A percentile compares a stretch with the other conserved stretches of the same genome.
These are phyloP conservation scores for Hygrophorus pudorinus DNA, from an alignment of 768 basidiomycete genomes.

Conservation along the genomic window DNA sequence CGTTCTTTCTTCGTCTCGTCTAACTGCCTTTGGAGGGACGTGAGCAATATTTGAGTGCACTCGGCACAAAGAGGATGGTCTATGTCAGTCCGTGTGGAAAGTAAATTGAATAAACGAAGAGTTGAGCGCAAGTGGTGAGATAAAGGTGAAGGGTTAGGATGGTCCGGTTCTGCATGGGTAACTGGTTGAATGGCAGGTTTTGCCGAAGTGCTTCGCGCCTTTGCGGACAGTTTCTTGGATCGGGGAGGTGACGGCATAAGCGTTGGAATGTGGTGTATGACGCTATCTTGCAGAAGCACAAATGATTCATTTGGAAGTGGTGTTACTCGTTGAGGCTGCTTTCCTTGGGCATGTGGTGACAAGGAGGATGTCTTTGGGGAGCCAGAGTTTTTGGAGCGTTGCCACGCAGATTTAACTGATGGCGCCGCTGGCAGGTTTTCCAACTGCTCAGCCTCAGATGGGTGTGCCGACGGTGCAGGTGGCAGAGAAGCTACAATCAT, in stretches of 20 bases:
- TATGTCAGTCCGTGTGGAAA: conserved; percentile 69
- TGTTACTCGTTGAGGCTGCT: conserved; percentile 44
- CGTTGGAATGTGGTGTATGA: conserved; percentile 61
- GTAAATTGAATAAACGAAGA: conserved; percentile 61
- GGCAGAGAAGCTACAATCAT: conserved; percentile 67
- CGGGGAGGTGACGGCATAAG: conserved; percentile 30
- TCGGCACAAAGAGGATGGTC: conserved; percentile 95
- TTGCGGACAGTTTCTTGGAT: conserved; percentile 32
- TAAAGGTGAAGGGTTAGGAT: conserved; percentile 59
- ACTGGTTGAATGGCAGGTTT: conserved; percentile 17
- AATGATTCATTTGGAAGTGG: conserved; percentile 79
- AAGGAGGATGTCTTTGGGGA: conserved; percentile 26
- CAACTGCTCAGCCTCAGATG: conserved; percentile 35
- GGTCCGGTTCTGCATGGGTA: conserved; percentile 36
- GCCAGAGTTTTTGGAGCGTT: conserved; percentile 36
- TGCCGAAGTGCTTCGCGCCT: conserved; percentile 15
- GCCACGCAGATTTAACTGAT: conserved; percentile 54
- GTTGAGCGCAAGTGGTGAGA: conserved; percentile 73
- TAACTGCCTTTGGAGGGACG: conserved; percentile 65
- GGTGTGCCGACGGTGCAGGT: conserved; percentile 33
- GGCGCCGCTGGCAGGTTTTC: conserved; percentile 37
- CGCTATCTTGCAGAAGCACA: conserved; percentile 80
- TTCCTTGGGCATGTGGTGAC: conserved; percentile 49
- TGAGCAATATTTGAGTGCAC: conserved; percentile 78
- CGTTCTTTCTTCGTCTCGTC: conserved; percentile 88